phyloP scores from a whole-genome alignment of 371 early-diverging fungal species.

The Actinomortierella ambigua region DNA sequence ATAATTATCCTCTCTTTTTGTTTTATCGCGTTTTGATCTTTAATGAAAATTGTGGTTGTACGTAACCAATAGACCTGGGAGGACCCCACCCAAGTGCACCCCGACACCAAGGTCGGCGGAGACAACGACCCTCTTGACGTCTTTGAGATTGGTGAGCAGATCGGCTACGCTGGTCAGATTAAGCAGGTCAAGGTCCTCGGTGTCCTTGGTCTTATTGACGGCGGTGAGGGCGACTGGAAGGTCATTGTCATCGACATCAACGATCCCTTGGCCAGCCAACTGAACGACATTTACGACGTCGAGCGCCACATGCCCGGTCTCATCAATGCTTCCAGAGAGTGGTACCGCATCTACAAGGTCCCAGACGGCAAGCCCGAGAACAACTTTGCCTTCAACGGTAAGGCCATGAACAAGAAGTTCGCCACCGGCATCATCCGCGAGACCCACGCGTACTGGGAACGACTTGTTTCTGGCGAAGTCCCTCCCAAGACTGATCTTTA shows the following conservation, averaged over 20 bases:
- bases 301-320: slow-evolving; percentile 95
- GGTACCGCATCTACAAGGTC: slow-evolving; percentile 99
- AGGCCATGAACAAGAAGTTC: slow-evolving; percentile 88
- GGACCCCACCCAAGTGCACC: slow-evolving; percentile 87
- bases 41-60: too few species aligned
- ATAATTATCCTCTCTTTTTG: neutral
- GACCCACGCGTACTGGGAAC: slow-evolving; percentile 96
- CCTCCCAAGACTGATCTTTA: slow-evolving; percentile 68
- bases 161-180: slow-evolving; percentile 92
- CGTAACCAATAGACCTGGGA: slow-evolving; percentile 99
- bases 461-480: slow-evolving; percentile 71
- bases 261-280: slow-evolving; percentile 91
- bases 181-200: slow-evolving; percentile 99
- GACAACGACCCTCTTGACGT: slow-evolving; percentile 99
- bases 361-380: slow-evolving; percentile 99
- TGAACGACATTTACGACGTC: slow-evolving; percentile 98
- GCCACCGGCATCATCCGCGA: slow-evolving; percentile 93
- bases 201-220: slow-evolving; percentile 96
- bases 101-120: slow-evolving; percentile 89
- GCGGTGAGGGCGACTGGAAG: slow-evolving; percentile 99
- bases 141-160: slow-evolving; percentile 94
- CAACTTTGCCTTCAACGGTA: slow-evolving; percentile 96
- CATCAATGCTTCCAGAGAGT: slow-evolving; percentile 93
- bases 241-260: slow-evolving; percentile 95
- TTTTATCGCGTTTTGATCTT: neutral